These are phyloP conservation scores for Corymbia calophylla DNA, from an alignment of 441 rosid genomes.

Conservation along the genomic window DNA sequence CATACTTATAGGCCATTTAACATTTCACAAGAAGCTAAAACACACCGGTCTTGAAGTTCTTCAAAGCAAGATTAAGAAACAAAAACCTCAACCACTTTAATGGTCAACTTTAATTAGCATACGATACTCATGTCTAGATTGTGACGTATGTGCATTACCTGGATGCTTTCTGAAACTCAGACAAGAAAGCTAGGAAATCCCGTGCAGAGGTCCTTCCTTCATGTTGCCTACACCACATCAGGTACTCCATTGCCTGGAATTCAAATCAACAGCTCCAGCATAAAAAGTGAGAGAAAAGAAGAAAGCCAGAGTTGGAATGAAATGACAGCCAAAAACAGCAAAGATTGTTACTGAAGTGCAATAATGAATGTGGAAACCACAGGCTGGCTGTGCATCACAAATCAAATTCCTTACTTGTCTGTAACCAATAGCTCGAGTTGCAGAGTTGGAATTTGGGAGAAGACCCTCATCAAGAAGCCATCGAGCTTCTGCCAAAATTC, in stretches of 20 bases:
- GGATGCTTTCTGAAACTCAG: slow-evolving; percentile 77
- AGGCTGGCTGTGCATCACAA: neutral
- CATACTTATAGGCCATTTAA: neutral
- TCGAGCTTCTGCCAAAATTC: slow-evolving; percentile 75
- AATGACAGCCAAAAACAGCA: neutral
- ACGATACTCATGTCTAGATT: neutral
- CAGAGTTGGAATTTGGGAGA: slow-evolving; percentile 73
- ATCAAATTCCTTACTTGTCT: slow-evolving; percentile 47
- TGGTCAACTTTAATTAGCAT: neutral
- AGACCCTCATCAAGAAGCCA: slow-evolving; percentile 81
- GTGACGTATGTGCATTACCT: slow-evolving; percentile 31
- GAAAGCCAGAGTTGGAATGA: neutral
- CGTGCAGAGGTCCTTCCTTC: slow-evolving; percentile 53
- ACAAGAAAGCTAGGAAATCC: slow-evolving; percentile 61
- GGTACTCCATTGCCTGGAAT: slow-evolving; percentile 87
- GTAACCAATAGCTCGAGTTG: slow-evolving; percentile 93
- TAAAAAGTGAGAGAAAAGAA: neutral
- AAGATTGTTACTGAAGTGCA: neutral
- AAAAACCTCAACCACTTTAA: neutral
- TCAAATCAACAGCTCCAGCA: neutral
- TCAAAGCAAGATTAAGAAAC: neutral
- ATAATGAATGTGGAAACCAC: neutral
- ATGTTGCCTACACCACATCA: slow-evolving; percentile 44
- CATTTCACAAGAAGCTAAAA: neutral
- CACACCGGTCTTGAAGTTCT: neutral